These are phyloP conservation scores for Oxytropis ochrocephala DNA, from an alignment of 306 rosid species.

Conservation along the genomic window DNA sequence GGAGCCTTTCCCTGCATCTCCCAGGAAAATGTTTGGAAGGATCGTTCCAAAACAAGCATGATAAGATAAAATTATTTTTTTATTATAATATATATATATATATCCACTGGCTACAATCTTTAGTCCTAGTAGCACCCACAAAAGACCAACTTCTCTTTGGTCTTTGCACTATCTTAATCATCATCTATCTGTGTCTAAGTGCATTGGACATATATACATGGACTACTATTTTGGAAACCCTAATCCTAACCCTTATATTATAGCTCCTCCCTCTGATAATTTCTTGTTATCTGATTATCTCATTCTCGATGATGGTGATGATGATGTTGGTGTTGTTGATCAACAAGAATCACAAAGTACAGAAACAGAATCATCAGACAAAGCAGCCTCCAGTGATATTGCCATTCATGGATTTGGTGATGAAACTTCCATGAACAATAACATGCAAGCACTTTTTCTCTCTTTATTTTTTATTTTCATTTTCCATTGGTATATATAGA, in stretches of 20 bases:
- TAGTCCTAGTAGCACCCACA: not conserved
- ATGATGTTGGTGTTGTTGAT: not conserved
- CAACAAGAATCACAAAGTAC: slow-evolving; percentile 35
- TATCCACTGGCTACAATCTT: not conserved
- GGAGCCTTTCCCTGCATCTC: slow-evolving; percentile 34
- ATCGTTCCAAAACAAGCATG: not conserved
- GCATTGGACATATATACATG: slow-evolving; percentile 25
- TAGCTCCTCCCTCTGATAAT: slow-evolving; percentile 20
- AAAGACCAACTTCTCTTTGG: not conserved
- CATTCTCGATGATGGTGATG: slow-evolving; percentile 3
- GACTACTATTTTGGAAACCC: slow-evolving; percentile 34
- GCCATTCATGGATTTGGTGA: slow-evolving; percentile 26
- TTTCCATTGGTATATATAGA: not conserved
- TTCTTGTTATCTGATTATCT: slow-evolving; percentile 43
- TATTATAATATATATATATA: not conserved
- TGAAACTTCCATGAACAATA: slow-evolving; percentile 22
- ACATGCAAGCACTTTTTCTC: slow-evolving; percentile 27
- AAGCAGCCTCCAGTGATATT: slow-evolving; percentile 13
- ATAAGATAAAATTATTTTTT: not conserved
- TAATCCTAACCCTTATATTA: slow-evolving; percentile 29
- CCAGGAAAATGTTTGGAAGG: slow-evolving; percentile 46
- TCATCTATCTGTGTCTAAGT: not conserved
- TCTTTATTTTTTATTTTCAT: not conserved
- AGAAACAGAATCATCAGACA: slow-evolving; percentile 39
- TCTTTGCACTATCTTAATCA: not conserved